Percentiles rank a stretch among this genome's conserved stretches.
Conservation (phyloP, 1,284 basidiomycete species). For the Cryptococcus sp. region DNA sequence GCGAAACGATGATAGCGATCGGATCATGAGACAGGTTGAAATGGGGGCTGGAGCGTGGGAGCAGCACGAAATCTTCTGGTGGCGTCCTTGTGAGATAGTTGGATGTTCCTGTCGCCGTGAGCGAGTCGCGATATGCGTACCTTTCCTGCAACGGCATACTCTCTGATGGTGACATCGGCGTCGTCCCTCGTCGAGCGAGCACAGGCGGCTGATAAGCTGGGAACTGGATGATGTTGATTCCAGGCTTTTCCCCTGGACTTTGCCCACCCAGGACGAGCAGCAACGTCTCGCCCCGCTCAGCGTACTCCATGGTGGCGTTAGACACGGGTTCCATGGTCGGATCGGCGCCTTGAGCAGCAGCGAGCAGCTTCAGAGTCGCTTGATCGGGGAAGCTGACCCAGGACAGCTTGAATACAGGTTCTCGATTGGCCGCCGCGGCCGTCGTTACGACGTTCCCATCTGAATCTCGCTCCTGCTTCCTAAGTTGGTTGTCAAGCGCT, state of each 20-base stretch:
- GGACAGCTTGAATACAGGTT: slow-evolving; percentile 84
- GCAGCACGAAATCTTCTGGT: slow-evolving; percentile 75
- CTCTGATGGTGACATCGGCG: slow-evolving; percentile 34
- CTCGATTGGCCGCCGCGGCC: slow-evolving; percentile 55
- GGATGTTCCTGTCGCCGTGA: slow-evolving; percentile 62
- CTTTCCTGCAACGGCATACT: slow-evolving; percentile 61
- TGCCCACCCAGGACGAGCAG: slow-evolving; percentile 79
- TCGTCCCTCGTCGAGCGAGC: slow-evolving; percentile 13
- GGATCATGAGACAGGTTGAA: slow-evolving; percentile 72
- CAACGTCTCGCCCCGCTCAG: slow-evolving; percentile 65
- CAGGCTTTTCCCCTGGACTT: slow-evolving; percentile 61
- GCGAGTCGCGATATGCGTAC: slow-evolving; percentile 66
- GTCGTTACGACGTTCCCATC: slow-evolving; percentile 18
- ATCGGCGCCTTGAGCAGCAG: slow-evolving; percentile 34
- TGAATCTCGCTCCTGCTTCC: slow-evolving; percentile 14
- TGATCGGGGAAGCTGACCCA: slow-evolving; percentile 75
- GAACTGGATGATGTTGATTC: slow-evolving; percentile 70
- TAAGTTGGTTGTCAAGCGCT: slow-evolving; percentile 49
- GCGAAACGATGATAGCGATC: slow-evolving; percentile 61
- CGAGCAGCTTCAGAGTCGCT: slow-evolving; percentile 38
- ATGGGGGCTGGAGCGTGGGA: slow-evolving; percentile 73
- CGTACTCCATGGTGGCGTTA: slow-evolving; percentile 49
- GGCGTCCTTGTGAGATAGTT: slow-evolving; percentile 65
- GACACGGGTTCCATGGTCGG: slow-evolving; percentile 37
- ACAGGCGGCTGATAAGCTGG: slow-evolving; percentile 67